Conservation (phyloP, 768 basidiomycete genomes). For the Ramaria rubella region DNA sequence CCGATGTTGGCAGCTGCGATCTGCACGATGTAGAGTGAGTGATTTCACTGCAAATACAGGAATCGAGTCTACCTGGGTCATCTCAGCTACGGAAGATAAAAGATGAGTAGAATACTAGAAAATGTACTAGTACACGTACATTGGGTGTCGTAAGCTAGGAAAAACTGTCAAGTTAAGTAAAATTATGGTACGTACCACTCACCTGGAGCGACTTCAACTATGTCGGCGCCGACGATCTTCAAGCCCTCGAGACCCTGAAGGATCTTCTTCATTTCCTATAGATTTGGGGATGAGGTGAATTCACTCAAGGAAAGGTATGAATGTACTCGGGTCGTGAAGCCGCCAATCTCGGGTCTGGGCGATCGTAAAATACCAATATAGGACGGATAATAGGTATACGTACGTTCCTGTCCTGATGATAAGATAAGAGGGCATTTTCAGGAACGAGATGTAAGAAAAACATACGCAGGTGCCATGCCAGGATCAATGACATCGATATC, state of each 20-base stretch:
- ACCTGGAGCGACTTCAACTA: constrained; percentile 27
- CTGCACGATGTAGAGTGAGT: constrained; percentile 19
- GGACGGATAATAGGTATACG: neutral
- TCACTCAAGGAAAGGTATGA: neutral
- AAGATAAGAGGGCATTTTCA: neutral
- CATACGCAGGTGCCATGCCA: constrained; percentile 17
- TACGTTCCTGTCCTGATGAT: constrained; percentile 50
- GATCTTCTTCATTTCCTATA: constrained; percentile 30
- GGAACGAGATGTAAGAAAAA: neutral
- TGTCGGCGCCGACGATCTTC: constrained; percentile 32
- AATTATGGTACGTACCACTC: neutral
- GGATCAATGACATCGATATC: constrained; percentile 24
- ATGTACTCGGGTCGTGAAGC: constrained; percentile 25
- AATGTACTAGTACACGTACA: too few species aligned
- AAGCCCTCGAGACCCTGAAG: constrained; percentile 29
- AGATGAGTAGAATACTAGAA: too few species aligned
- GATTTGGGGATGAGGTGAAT: neutral
- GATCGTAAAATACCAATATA: constrained; percentile 1
- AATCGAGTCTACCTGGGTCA: neutral
- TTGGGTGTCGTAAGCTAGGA: neutral
- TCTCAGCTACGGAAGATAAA: too few species aligned
- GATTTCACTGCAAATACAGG: neutral
- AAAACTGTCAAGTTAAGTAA: neutral
- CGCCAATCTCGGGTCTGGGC: constrained; percentile 31
- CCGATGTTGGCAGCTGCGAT: constrained; percentile 28